These are phyloP conservation scores for Helianthus annuus DNA, from an alignment of 129 eudicot species.

Conservation along the genomic window DNA sequence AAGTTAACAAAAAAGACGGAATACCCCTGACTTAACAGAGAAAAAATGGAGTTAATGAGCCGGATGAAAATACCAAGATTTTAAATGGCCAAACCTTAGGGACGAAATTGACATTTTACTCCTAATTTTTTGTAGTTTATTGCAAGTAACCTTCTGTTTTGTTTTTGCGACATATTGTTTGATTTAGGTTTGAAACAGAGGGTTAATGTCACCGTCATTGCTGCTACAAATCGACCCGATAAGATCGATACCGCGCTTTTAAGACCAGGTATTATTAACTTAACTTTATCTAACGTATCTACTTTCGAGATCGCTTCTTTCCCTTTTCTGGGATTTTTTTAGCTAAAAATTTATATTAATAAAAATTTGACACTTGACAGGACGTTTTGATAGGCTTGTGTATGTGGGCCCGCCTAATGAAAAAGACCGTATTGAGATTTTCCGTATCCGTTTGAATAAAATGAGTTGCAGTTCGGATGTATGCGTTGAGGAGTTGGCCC, in stretches of 20 bases:
- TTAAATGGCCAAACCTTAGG: too few relatives aligned
- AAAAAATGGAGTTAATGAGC: too few relatives aligned
- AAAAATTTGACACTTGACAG: slow-evolving; percentile 37
- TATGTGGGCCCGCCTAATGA: slow-evolving; percentile 83
- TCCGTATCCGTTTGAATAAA: slow-evolving; percentile 64
- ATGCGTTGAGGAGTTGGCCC: slow-evolving; percentile 61
- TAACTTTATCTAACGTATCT: slow-evolving; percentile 9
- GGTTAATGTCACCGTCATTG: slow-evolving; percentile 85
- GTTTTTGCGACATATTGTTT: slow-evolving; percentile 20
- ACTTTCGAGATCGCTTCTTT: slow-evolving; percentile 7
- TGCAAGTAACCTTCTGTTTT: background rate
- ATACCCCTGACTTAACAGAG: too few relatives aligned
- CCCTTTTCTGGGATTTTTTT: slow-evolving; percentile 17
- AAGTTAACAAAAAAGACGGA: too few relatives aligned
- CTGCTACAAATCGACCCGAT: slow-evolving; percentile 97
- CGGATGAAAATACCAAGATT: too few relatives aligned
- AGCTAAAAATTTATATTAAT: slow-evolving; percentile 13
- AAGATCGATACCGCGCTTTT: slow-evolving; percentile 92
- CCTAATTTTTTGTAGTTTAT: background rate
- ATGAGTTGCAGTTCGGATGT: slow-evolving; percentile 74
- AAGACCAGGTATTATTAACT: slow-evolving; percentile 72
- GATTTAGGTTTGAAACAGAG: slow-evolving; percentile 78
- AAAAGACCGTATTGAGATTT: slow-evolving; percentile 75
- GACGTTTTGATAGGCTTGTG: slow-evolving; percentile 85
- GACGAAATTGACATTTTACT: too few relatives aligned